Conservation (phyloP, 2,329 filamentous ascomycete species). For the Penicillium vulpinum region DNA sequence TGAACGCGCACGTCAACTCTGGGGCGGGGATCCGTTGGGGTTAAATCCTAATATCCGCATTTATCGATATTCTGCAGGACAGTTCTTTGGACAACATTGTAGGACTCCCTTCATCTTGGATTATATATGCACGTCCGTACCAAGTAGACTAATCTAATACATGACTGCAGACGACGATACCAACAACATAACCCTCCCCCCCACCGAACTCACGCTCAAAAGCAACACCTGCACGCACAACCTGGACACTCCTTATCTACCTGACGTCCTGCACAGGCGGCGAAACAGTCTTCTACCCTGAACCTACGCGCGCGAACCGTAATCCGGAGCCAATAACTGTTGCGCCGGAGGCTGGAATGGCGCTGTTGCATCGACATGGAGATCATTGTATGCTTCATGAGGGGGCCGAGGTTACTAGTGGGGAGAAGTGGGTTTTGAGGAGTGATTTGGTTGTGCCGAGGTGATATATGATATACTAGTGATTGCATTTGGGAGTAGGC, state of each 20-base stretch:
- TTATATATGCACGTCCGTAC: neutral
- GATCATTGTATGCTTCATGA: constrained; percentile 88
- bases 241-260: constrained; percentile 89
- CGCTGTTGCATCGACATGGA: constrained; percentile 84
- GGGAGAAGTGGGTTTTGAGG: constrained; percentile 88
- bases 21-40: constrained; percentile 81
- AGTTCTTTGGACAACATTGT: constrained; percentile 95
- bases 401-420: constrained; percentile 72
- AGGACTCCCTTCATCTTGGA: constrained; percentile 37
- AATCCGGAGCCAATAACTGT: constrained; percentile 67
- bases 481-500: neutral
- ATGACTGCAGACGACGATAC: constrained; percentile 77
- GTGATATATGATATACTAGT: constrained; percentile 21
- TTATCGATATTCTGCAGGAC: constrained; percentile 80
- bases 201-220: constrained; percentile 37
- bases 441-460: constrained; percentile 65
- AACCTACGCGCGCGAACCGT: constrained; percentile 49
- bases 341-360: constrained; percentile 76
- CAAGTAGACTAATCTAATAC: constrained; percentile 1
- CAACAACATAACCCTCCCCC: constrained; percentile 66
- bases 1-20: constrained; percentile 44
- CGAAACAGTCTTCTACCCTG: constrained; percentile 88
- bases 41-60: constrained; percentile 86
- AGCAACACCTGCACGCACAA: constrained; percentile 64
- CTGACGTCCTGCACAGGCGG: constrained; percentile 82